Percentiles rank a stretch among this genome's conserved stretches.
These are phyloP conservation scores for Pyricularia pennisetigena DNA, from an alignment of 2,329 filamentous ascomycete species.

Conservation along the genomic window DNA sequence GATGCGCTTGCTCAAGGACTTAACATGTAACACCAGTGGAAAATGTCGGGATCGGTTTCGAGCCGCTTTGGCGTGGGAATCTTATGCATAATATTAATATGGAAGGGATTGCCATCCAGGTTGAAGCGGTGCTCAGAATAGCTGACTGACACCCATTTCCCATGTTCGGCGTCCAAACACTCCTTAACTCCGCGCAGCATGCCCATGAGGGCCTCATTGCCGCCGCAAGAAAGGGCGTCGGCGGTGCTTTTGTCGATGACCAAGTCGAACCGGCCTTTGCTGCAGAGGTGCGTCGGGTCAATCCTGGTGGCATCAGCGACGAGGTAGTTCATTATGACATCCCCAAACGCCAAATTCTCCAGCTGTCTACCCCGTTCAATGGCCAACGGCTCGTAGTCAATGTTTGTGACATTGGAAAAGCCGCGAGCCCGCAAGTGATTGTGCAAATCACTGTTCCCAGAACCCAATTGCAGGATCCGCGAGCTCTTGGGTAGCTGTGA, in stretches of 20 bases:
- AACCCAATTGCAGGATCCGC: constrained; percentile 35
- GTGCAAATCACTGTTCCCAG: constrained; percentile 39
- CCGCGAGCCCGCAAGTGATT: constrained; percentile 32
- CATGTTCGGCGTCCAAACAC: constrained; percentile 19
- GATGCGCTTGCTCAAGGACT: constrained; percentile 14
- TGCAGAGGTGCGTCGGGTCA: constrained; percentile 7
- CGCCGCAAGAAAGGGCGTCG: constrained; percentile 37
- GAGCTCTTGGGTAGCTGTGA: constrained; percentile 14
- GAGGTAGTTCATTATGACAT: constrained; percentile 30
- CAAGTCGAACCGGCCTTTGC: constrained; percentile 24
- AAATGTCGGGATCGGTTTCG: constrained; percentile 34
- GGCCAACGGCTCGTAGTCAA: constrained; percentile 40
- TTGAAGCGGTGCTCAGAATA: constrained; percentile 33
- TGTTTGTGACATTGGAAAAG: constrained; percentile 33
- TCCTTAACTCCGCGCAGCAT: constrained; percentile 27
- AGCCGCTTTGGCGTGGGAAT: constrained; percentile 29
- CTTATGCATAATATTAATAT: constrained; percentile 29
- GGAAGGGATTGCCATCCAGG: constrained; percentile 26
- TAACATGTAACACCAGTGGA: constrained; percentile 33
- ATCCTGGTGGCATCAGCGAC: constrained; percentile 35
- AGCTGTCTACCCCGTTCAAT: constrained; percentile 29
- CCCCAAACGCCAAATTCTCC: constrained; percentile 30
- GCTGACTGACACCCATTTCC: constrained; percentile 36
- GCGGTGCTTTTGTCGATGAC: constrained; percentile 39
- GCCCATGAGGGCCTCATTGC: constrained; percentile 21